Conservation (phyloP, 192 early-diverging fungal genomes). For the Umbelopsis ramanniana region DNA sequence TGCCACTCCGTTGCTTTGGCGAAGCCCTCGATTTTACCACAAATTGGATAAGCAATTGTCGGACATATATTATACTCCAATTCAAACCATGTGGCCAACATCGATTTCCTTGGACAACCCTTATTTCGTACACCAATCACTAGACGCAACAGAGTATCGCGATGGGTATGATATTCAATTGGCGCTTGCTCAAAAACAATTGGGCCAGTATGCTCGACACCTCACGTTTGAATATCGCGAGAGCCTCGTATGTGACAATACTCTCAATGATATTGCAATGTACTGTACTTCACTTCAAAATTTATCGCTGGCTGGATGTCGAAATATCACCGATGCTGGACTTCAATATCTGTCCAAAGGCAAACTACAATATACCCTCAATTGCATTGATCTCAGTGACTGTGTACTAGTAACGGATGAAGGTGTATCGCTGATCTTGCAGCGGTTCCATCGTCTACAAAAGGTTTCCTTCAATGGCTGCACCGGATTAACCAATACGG, state of each 20-base stretch:
- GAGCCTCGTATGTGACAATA: background rate
- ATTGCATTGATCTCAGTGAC: background rate
- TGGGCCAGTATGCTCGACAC: background rate
- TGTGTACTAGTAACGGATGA: background rate
- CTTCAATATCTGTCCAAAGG: background rate
- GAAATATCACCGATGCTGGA: conserved; percentile 3
- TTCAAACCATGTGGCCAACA: conserved; percentile 11
- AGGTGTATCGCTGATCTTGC: background rate
- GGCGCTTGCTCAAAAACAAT: background rate
- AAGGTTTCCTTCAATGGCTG: background rate
- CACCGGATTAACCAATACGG: conserved; percentile 1
- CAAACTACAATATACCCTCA: background rate
- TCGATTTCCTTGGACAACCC: background rate
- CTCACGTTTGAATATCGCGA: background rate
- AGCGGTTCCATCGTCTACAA: background rate
- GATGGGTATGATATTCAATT: background rate
- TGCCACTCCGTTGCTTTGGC: background rate
- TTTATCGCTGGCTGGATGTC: background rate
- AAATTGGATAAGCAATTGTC: conserved; percentile 9
- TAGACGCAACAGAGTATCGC: conserved; percentile 6
- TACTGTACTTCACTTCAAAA: background rate
- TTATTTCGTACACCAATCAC: background rate
- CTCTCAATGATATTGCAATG: background rate
- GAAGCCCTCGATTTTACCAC: conserved; percentile 4
- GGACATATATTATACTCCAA: conserved; percentile 5